Conservation (phyloP, 2,329 filamentous ascomycete species). For the Clonostachys rosea region DNA sequence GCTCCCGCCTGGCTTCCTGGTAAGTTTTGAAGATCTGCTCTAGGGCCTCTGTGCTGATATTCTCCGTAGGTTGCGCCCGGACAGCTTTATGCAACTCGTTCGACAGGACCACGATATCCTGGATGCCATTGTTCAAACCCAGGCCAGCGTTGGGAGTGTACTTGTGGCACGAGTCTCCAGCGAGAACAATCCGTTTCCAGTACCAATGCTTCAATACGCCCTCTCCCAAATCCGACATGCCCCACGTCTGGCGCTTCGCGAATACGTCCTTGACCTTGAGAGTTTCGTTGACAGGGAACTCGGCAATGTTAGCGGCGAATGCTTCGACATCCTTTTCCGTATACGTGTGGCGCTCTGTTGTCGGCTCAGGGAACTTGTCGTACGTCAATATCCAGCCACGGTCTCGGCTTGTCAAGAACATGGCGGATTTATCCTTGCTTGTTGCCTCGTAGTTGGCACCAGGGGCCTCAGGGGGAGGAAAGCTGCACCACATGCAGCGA, state of each 20-base stretch:
- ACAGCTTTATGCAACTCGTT: conserved; percentile 4
- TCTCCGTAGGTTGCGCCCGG: neutral
- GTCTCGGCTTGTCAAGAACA: conserved; percentile 14
- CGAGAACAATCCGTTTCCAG: conserved; percentile 21
- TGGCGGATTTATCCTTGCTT: conserved; percentile 11
- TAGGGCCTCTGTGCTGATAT: neutral
- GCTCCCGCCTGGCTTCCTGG: neutral
- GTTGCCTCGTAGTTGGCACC: conserved; percentile 17
- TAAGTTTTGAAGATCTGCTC: neutral
- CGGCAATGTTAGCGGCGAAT: conserved; percentile 13
- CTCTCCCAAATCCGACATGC: conserved; percentile 26
- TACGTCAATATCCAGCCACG: conserved; percentile 19
- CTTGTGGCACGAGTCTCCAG: conserved; percentile 22
- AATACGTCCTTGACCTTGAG: conserved; percentile 23
- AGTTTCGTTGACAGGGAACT: conserved; percentile 14
- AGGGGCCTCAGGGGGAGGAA: neutral
- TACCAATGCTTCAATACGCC: conserved; percentile 28
- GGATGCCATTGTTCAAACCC: conserved; percentile 20
- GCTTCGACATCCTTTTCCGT: conserved; percentile 15
- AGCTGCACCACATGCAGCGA: neutral
- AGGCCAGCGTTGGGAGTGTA: conserved; percentile 19
- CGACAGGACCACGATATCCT: conserved; percentile 14
- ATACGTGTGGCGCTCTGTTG: conserved; percentile 14
- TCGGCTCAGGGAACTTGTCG: conserved; percentile 17
- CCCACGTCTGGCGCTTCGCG: conserved; percentile 6